Base-by-base conservation (phyloP, 495 filamentous ascomycete species). In the Sordaria brevicollis region DNA sequence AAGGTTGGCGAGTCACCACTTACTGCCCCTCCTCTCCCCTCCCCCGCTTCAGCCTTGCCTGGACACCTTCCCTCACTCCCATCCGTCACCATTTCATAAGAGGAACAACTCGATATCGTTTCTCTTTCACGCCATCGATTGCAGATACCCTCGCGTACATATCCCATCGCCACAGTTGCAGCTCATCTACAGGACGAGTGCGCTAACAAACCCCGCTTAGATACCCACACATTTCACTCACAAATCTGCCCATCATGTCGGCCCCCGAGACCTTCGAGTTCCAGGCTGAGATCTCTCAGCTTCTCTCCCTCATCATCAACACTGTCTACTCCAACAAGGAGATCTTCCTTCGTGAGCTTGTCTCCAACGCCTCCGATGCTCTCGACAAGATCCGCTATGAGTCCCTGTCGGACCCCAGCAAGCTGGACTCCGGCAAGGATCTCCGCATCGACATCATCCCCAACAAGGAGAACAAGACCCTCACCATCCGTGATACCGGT, bases 321-420 rank as follows among this genome's bases (percentile, higher is more conserved):
- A 98, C 95, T 71, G 95, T 99, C 86, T 99, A 99, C 89, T 97
- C 94, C 73, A 99, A 99, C 89, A 99, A 99, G 89, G 95, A 97
- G 86, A 99, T 99, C 83, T 99, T 98, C 90, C 85, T 99, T 75
- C 87, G 95, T 89, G 95, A 99, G 83, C 81, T 99, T 76, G 91
- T 99, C 76, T 98, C 95, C 83, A 99, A 99, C 86, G 89, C 89
- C 78, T 97, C 94, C 75, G 95, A 99, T 90, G 95, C 95, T 70
- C 89, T 99, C 73, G 95, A 99, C 89, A 99, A 99, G 91, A 97
- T 99, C 84, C 91, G 95, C 79, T 99, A 99, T 87, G 91, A 97
- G 86, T 87, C 96, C 74, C 89, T 99, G 71, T 97, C 95, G 72
- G 96, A 99, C 80, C 92, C 95, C 75, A 92, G 89, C 87, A 94